Base-by-base conservation (phyloP, 2,329 filamentous ascomycete species). In the Didymella pinodella region DNA sequence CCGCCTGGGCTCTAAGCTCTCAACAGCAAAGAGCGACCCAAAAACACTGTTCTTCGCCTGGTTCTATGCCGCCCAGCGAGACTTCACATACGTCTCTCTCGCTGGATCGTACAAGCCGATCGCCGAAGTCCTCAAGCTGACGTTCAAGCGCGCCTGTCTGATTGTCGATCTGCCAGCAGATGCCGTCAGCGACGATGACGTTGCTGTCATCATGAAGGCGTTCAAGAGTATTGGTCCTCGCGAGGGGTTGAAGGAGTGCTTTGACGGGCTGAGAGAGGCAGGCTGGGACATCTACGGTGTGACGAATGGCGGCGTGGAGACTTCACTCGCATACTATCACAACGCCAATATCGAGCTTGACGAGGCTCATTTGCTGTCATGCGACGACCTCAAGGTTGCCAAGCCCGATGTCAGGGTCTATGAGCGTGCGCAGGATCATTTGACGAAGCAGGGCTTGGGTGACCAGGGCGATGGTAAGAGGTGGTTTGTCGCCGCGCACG, bases 401-500 rank as follows among this genome's bases (percentile, higher is more conserved):
- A 71, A 71, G 34, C 68, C 68, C 1, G 65, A 71, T 60, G 46
- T 60, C 2, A 57, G 22, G 25, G 68, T 71, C 2, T 71, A 71
- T 44, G 63, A 67, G 53, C 65, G 57, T 31, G 67, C 67, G 14
- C 54, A 66, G 32, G 44, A 41, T 10, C 55, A 67, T 55, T 38
- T 71, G 38, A 62, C 57, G 6, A 41, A 38, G 8, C 54, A 50
- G 4, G 63, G 56, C 0, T 3, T 61, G n/a, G 58, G 51, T 0
- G 38, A 43, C 18, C 43, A 63, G 20, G 64, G 25, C 1, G 58
- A 63, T 7, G 67, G 62, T 0, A 56, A 64, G 52, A 58, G 68
- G n/a, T 71, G 68, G 68, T 71, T 71, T 38, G 54, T 71, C 41
- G 68, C 68, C 4, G 68, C 68, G 48, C 68, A 71, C 57, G 62